A percentile compares a stretch with the other conserved stretches of the same genome.
Evolutionary conservation across 176 grass and related monocot genomes (phyloP).

Genomic region (Zoysia japonica): DNA sequence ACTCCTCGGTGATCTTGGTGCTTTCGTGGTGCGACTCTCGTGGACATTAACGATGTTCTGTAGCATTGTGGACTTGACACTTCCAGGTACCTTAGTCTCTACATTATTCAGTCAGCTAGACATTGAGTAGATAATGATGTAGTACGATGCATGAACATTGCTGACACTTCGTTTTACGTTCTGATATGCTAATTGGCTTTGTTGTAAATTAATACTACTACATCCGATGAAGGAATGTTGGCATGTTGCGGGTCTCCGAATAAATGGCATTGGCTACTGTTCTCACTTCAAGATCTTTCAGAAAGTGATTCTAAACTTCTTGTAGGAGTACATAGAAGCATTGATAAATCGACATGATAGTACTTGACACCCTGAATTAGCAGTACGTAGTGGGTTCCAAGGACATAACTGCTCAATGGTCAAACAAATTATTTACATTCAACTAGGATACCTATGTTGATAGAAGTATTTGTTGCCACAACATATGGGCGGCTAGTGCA

Average conservation of each 20-base stretch:
- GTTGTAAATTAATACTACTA: background rate
- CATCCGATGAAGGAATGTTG: background rate
- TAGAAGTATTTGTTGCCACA: background rate
- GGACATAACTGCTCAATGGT: background rate
- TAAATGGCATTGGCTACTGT: background rate
- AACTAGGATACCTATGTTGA: constrained; percentile 18
- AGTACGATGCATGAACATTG: background rate
- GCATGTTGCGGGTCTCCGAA: background rate
- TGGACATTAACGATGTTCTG: constrained; percentile 27
- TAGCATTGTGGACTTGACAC: background rate
- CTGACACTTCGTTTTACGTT: background rate
- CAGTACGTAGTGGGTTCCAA: constrained; percentile 8
- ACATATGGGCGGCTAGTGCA: constrained; percentile 14
- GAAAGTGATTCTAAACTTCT: background rate
- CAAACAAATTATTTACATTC: constrained; percentile 36
- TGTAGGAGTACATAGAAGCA: background rate
- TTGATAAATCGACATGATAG: background rate
- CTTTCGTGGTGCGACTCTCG: background rate
- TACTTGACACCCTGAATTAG: constrained; percentile 1
- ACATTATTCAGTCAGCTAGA: background rate
- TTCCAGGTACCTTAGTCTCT: background rate
- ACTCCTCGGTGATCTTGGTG: constrained; percentile 35
- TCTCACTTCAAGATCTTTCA: background rate
- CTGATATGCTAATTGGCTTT: background rate
- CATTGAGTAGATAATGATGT: constrained; percentile 8